Conservation (phyloP, 352 stramenopile genomes). For the Phytopythium kandeliae region DNA sequence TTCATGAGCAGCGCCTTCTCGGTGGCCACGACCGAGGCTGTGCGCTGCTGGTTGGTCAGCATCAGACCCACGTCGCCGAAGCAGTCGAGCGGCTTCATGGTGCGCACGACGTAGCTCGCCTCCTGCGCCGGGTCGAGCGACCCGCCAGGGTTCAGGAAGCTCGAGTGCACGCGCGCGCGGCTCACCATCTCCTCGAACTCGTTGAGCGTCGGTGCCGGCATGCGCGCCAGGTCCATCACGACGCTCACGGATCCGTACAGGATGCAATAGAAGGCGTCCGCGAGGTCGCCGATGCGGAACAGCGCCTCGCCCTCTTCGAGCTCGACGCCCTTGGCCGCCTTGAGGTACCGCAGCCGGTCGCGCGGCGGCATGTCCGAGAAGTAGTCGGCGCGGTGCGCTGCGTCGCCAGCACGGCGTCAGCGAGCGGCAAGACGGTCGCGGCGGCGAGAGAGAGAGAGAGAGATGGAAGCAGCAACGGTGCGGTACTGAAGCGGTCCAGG, state of each 20-base stretch:
- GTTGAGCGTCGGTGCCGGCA: constrained; percentile 52
- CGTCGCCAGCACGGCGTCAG: background rate
- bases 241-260: constrained; percentile 72
- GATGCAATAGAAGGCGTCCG: constrained; percentile 73
- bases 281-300: constrained; percentile 62
- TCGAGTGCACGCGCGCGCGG: constrained; percentile 60
- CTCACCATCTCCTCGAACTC: constrained; percentile 75
- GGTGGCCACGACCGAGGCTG: constrained; percentile 56
- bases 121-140: constrained; percentile 28
- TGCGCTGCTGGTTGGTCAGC: constrained; percentile 48
- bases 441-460: no score
- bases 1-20: constrained; percentile 70
- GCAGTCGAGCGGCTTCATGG: constrained; percentile 58
- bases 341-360: constrained; percentile 55
- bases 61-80: constrained; percentile 68
- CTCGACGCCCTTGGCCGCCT: constrained; percentile 57
- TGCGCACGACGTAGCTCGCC: constrained; percentile 56
- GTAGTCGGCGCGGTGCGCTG: constrained; percentile 58
- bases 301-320: constrained; percentile 57
- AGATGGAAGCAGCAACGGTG: background rate
- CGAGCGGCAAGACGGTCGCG: no score
- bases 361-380: constrained; percentile 49
- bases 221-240: constrained; percentile 68
- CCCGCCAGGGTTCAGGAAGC: constrained; percentile 52
- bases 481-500: constrained; percentile 53